Conservation (phyloP, 768 basidiomycete genomes). For the Albatrellus ellisii region DNA sequence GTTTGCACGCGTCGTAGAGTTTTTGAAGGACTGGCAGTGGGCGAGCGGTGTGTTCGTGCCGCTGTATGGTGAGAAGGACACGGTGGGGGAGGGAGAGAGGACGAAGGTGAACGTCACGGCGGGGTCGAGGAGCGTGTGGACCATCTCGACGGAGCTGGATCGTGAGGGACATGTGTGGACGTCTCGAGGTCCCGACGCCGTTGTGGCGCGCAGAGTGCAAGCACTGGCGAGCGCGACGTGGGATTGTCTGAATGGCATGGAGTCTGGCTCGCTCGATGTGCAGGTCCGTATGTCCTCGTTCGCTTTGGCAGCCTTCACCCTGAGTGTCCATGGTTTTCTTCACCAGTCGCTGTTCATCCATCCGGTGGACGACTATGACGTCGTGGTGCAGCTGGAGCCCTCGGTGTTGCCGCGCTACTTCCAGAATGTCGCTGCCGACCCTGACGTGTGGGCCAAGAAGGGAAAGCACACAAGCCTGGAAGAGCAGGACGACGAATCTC, state of each 20-base stretch:
- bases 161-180: constrained; percentile 70
- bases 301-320: not conserved
- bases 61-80: constrained; percentile 37
- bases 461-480: constrained; percentile 33
- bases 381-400: constrained; percentile 66
- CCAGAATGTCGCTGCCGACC: constrained; percentile 50
- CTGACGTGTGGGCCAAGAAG: constrained; percentile 31
- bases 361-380: constrained; percentile 74
- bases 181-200: constrained; percentile 41
- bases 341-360: constrained; percentile 73
- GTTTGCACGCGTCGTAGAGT: constrained; percentile 59
- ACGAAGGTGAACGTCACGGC: constrained; percentile 22
- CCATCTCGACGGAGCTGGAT: constrained; percentile 69
- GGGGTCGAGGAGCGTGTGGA: constrained; percentile 50
- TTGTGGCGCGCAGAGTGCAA: constrained; percentile 62
- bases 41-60: constrained; percentile 62
- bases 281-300: constrained; percentile 30
- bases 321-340: not conserved
- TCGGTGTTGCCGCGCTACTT: constrained; percentile 53
- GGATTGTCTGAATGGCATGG: constrained; percentile 32
- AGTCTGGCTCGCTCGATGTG: constrained; percentile 38
- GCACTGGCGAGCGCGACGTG: constrained; percentile 69
- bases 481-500: constrained; percentile 16
- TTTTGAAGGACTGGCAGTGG: constrained; percentile 81
- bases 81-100: constrained; percentile 2